A percentile compares a stretch with the other conserved stretches of the same genome.
These are phyloP conservation scores for Terfezia claveryi DNA, from an alignment of 495 filamentous ascomycete genomes.

Conservation along the genomic window DNA sequence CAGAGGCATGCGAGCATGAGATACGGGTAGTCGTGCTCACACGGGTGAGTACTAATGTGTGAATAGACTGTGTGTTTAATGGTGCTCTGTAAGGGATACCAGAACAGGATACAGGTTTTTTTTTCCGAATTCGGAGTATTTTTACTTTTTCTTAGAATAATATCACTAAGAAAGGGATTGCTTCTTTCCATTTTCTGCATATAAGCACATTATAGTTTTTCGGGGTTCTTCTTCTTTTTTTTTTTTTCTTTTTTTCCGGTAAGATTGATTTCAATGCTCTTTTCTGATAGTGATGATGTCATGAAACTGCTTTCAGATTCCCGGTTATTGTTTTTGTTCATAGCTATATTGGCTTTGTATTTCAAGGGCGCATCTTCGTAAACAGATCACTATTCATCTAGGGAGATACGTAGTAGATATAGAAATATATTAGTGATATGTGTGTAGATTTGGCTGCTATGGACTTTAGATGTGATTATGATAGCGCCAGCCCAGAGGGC, in stretches of 20 bases:
- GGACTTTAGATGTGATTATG: no score
- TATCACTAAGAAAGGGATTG: not conserved
- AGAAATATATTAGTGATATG: not conserved
- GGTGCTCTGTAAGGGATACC: no score
- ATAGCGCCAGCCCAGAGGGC: no score
- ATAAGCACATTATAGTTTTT: not conserved
- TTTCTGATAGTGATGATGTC: not conserved
- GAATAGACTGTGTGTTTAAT: no score
- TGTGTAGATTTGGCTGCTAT: no score
- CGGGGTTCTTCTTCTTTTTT: not conserved
- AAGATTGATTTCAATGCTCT: not conserved
- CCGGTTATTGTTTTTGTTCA: no score
- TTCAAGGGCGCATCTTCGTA: not conserved
- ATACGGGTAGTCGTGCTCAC: slow-evolving; percentile 13
- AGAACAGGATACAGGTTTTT: no score
- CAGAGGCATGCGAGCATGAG: slow-evolving; percentile 17
- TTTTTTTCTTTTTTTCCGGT: not conserved
- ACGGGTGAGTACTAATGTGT: no score
- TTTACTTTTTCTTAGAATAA: not conserved
- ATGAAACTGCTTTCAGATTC: not conserved
- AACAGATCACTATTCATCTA: not conserved
- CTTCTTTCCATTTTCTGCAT: not conserved
- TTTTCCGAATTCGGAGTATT: no score
- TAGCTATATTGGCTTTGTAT: not conserved
- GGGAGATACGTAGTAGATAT: not conserved